Evolutionary conservation across 306 rosid species (phyloP), one percentile per base, ranked within the genome.

Genomic region (Vigna angularis): DNA sequence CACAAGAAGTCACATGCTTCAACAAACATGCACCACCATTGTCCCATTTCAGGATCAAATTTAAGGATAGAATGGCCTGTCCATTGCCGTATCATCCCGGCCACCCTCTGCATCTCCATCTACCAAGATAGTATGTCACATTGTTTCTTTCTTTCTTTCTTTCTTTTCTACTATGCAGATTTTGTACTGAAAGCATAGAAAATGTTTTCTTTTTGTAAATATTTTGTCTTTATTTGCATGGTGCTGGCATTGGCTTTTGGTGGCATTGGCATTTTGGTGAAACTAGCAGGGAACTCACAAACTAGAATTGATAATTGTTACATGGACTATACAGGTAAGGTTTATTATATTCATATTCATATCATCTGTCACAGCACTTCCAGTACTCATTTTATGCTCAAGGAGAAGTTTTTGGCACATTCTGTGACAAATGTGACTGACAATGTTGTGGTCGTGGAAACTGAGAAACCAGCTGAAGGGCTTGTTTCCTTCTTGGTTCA

Each of bases 291-390:
- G 22, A 20, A 20, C 0, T 20, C 22, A 20, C 22, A 20, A 45
- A 89, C 91, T 13, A 87, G 94, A 62, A 87, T 87, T 50, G 91
- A 84, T 9, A 90, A 82, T 26, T 87, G 90, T 65, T 86, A 86
- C 89, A 57, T 90, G 83, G 94, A 90, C 70, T 90, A 61, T 67
- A 90, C 80, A 6, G 68, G 69, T 16, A 86, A 86, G 66, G 1
- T 3, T 57, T 56, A 56, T 56, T 22, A 3, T 11, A 56, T 56
- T 56, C 7, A 1, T 24, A 11, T 20, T 20, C 22, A 20, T 20
- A 20, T 20, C 22, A 20, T 20, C 22, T 32, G 26, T 36, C 5
- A 1, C 26, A 1, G 0, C 26, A 84, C 79, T 72, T 87, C 68
- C 93, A 86, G 68, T 90, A 90, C 66, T 84, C 93, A 6, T 65